Conservation (phyloP, 257 asterid species). For the Nicotiana otophora region DNA sequence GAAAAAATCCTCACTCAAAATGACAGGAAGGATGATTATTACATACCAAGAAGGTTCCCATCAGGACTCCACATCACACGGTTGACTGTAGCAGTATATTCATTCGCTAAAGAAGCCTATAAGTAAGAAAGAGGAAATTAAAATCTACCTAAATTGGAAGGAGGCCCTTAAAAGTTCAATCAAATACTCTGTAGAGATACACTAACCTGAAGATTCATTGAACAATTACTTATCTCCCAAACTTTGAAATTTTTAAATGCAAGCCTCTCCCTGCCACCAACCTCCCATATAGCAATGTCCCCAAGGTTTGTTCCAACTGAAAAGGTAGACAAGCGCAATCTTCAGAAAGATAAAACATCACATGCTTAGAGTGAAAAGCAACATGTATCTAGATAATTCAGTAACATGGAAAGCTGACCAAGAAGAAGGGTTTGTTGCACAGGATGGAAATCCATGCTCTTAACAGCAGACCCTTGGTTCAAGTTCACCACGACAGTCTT, state of each 20-base stretch:
- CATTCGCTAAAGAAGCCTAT: slow-evolving; percentile 53
- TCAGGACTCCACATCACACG: slow-evolving; percentile 67
- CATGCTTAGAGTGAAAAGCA: not conserved
- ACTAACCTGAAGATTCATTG: slow-evolving; percentile 54
- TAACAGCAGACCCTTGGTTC: slow-evolving; percentile 57
- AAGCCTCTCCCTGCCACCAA: slow-evolving; percentile 43
- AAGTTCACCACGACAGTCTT: slow-evolving; percentile 45
- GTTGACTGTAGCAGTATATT: slow-evolving; percentile 54
- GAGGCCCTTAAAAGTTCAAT: not conserved
- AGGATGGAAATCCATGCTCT: slow-evolving; percentile 74
- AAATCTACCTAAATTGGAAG: not conserved
- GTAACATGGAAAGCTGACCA: slow-evolving; percentile 35
- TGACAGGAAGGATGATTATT: not conserved
- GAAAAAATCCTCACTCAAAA: not conserved
- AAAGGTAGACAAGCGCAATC: slow-evolving; percentile 1
- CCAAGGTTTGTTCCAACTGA: slow-evolving; percentile 67
- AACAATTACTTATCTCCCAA: slow-evolving; percentile 51
- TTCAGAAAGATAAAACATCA: slow-evolving; percentile 9
- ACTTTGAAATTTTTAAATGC: slow-evolving; percentile 39
- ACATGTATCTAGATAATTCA: not conserved
- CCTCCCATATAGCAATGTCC: slow-evolving; percentile 58
- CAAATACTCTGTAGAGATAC: not conserved
- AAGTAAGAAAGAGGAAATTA: slow-evolving; percentile 15
- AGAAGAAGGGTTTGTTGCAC: slow-evolving; percentile 41
- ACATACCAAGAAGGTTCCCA: slow-evolving; percentile 50